Conservation (phyloP, 345 rosid species). For the Aquilaria yunnanensis region DNA sequence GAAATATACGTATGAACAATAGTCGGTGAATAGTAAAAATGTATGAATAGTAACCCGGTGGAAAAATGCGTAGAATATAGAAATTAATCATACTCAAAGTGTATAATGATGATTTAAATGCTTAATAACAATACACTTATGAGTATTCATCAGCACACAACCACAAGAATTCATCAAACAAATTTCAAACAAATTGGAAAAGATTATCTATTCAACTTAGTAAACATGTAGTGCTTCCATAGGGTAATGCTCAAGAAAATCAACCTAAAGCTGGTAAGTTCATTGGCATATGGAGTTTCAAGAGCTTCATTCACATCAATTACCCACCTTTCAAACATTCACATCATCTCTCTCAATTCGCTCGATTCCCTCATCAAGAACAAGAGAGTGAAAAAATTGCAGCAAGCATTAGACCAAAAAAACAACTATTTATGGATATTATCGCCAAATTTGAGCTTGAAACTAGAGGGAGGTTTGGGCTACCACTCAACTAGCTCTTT, state of each 20-base stretch:
- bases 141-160: no score
- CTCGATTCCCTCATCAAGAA: constrained; percentile 5
- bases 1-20: no score
- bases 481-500: constrained; percentile 97
- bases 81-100: no score
- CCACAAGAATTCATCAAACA: background rate
- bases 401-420: background rate
- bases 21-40: no score
- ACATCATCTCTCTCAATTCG: background rate
- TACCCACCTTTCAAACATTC: constrained; percentile 51
- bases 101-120: no score
- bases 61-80: no score
- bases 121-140: no score
- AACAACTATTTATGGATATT: constrained; percentile 70
- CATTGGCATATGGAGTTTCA: constrained; percentile 75
- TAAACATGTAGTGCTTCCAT: constrained; percentile 97
- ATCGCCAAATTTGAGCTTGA: constrained; percentile 86
- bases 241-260: constrained; percentile 95
- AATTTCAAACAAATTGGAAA: background rate
- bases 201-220: background rate
- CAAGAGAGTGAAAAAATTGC: background rate
- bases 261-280: constrained; percentile 96
- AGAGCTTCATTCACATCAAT: constrained; percentile 88
- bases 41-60: no score
- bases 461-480: constrained; percentile 82